A percentile compares a stretch with the other conserved stretches of the same genome.
These are phyloP conservation scores for Sporothrix globosa DNA, from an alignment of 2,329 filamentous ascomycete species.

Conservation along the genomic window DNA sequence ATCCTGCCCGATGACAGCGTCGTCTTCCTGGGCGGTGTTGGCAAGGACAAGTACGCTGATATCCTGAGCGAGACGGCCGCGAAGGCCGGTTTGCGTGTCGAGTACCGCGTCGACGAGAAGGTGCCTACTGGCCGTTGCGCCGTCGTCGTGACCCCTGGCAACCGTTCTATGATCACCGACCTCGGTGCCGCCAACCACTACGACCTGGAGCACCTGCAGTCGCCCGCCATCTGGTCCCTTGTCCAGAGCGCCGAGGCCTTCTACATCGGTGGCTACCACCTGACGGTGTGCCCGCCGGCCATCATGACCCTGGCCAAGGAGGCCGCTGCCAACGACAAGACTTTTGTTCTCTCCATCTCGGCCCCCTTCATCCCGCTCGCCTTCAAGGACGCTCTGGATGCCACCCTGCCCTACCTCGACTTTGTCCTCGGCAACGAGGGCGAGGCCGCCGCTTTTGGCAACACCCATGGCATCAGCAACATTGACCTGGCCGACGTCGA, in stretches of 20 bases:
- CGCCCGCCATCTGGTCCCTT: slow-evolving; percentile 86
- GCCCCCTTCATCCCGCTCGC: slow-evolving; percentile 96
- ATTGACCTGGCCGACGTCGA: slow-evolving; percentile 53
- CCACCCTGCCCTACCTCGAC: slow-evolving; percentile 87
- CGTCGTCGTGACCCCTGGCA: slow-evolving; percentile 94
- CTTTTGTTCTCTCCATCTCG: slow-evolving; percentile 86
- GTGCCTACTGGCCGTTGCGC: slow-evolving; percentile 90
- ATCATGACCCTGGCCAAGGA: slow-evolving; percentile 89
- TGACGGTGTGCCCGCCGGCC: slow-evolving; percentile 92
- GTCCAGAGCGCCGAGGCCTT: slow-evolving; percentile 86
- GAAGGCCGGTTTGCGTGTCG: slow-evolving; percentile 85
- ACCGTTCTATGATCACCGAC: slow-evolving; percentile 93
- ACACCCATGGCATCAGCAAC: slow-evolving; percentile 71
- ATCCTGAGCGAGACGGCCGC: slow-evolving; percentile 84
- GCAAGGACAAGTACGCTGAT: slow-evolving; percentile 93
- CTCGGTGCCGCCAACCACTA: slow-evolving; percentile 97
- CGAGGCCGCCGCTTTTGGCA: slow-evolving; percentile 85
- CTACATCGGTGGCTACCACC: slow-evolving; percentile 95
- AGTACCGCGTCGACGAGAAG: slow-evolving; percentile 88
- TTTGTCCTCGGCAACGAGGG: slow-evolving; percentile 97
- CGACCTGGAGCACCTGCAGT: slow-evolving; percentile 89
- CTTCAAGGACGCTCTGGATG: slow-evolving; percentile 95
- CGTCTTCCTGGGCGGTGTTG: slow-evolving; percentile 91
- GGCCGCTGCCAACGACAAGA: slow-evolving; percentile 86
- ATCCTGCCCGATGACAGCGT: slow-evolving; percentile 87